phyloP scores from a whole-genome alignment of 169 alveolate species.

The Perkinsus chesapeaki region DNA sequence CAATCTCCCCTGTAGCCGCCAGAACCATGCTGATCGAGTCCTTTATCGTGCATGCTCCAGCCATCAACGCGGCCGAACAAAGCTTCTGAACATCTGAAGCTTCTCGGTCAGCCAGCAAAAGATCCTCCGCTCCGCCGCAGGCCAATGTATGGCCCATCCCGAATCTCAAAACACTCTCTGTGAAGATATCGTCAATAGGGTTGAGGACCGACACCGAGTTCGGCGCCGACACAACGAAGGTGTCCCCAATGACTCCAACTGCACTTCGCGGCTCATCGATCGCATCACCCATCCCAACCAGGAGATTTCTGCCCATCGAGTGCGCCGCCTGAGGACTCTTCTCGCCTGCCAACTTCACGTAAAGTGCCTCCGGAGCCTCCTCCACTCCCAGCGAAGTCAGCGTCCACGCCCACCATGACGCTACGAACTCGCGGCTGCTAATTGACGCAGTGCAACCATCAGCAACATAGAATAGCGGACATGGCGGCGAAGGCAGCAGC shows the following conservation, averaged over 20 bases:
- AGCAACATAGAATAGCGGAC: not conserved
- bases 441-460: not conserved
- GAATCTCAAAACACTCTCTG: not conserved
- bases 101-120: not conserved
- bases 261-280: not conserved
- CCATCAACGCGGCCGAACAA: not conserved
- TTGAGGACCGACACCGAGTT: not conserved
- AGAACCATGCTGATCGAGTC: not conserved
- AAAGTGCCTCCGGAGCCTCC: not conserved
- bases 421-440: not conserved
- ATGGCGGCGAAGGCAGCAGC: not conserved
- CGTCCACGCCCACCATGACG: not conserved
- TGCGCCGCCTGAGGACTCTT: not conserved
- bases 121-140: not conserved
- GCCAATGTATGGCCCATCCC: not conserved
- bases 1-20: not conserved
- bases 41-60: not conserved
- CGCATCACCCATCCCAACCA: not conserved
- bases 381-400: not conserved
- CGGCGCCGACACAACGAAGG: not conserved
- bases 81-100: not conserved
- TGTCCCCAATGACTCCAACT: not conserved
- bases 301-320: not conserved
- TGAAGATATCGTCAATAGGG: not conserved
- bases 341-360: not conserved